These are phyloP conservation scores for Colletotrichum sp. DNA, from an alignment of 2,329 filamentous ascomycete species.

Conservation along the genomic window DNA sequence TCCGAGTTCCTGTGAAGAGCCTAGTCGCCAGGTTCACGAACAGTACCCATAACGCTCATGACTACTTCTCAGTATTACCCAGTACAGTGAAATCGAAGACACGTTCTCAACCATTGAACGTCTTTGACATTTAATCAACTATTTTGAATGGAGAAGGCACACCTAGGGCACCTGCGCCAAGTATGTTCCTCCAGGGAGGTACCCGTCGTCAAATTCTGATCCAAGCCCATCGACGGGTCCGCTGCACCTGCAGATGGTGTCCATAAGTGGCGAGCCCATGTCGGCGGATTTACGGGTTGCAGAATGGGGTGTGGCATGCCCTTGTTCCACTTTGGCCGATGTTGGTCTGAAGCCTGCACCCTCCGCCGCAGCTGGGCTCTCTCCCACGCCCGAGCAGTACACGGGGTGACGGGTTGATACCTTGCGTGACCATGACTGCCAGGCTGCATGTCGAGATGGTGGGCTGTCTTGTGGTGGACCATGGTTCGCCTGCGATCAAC, in stretches of 20 bases:
- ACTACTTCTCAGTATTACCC: neutral
- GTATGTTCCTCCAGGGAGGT: neutral
- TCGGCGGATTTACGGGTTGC: neutral
- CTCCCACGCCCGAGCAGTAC: neutral
- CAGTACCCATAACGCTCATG: neutral
- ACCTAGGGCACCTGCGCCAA: neutral
- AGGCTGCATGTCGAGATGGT: neutral
- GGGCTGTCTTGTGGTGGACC: neutral
- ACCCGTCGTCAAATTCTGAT: neutral
- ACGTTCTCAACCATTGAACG: fast-evolving
- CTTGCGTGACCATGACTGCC: neutral
- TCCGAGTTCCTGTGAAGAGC: neutral
- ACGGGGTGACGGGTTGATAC: neutral
- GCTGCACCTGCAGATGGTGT: neutral
- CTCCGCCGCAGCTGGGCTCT: neutral
- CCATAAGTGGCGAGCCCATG: neutral
- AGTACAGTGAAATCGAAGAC: neutral
- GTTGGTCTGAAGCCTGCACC: neutral
- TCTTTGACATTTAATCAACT: neutral
- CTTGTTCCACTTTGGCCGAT: neutral
- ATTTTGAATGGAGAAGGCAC: neutral
- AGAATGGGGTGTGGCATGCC: neutral
- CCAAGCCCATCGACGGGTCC: neutral
- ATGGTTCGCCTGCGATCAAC: neutral
- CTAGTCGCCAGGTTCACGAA: neutral